Percentiles rank a stretch among this genome's conserved stretches.
Evolutionary conservation across 768 basidiomycete species (phyloP).

Genomic region (Fibroporia radiculosa): DNA sequence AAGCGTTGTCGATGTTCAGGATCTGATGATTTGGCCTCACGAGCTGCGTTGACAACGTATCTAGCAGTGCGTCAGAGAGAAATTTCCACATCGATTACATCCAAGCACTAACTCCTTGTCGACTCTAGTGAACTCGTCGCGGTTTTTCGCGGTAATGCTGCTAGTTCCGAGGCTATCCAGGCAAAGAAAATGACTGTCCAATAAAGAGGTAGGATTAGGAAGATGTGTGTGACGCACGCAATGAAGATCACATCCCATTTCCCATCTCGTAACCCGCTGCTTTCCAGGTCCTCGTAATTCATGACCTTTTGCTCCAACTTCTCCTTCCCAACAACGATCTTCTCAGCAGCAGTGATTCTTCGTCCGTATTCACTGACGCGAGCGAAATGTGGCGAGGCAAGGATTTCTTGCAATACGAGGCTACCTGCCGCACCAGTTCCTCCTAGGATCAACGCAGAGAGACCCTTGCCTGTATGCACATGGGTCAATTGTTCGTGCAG

Average conservation of each 20-base stretch:
- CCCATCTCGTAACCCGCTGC: conserved; percentile 40
- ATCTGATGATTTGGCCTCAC: conserved; percentile 48
- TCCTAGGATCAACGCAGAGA: conserved; percentile 65
- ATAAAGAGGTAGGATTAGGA: not conserved
- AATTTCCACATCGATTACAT: not conserved
- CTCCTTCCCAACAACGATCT: conserved; percentile 32
- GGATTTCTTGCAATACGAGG: conserved; percentile 52
- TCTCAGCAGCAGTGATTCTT: conserved; percentile 40
- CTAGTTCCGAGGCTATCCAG: conserved; percentile 59
- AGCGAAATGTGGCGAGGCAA: conserved; percentile 45
- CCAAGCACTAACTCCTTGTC: conserved; percentile 52
- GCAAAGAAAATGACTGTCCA: not conserved
- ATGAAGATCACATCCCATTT: conserved; percentile 75
- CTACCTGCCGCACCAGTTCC: conserved; percentile 68
- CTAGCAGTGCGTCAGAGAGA: conserved; percentile 31
- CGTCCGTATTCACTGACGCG: conserved; percentile 69
- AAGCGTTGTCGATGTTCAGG: conserved; percentile 46
- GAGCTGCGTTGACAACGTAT: conserved; percentile 67
- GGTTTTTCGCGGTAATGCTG: conserved; percentile 46
- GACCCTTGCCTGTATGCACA: no score
- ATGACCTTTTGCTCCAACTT: conserved; percentile 65
- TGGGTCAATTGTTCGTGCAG: no score
- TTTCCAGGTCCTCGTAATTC: conserved; percentile 59
- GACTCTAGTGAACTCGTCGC: conserved; percentile 62
- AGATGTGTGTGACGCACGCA: conserved; percentile 32